Evolutionary conservation across 2,329 filamentous ascomycete genomes (phyloP).

Genomic region (Didymellaceae sp.): DNA sequence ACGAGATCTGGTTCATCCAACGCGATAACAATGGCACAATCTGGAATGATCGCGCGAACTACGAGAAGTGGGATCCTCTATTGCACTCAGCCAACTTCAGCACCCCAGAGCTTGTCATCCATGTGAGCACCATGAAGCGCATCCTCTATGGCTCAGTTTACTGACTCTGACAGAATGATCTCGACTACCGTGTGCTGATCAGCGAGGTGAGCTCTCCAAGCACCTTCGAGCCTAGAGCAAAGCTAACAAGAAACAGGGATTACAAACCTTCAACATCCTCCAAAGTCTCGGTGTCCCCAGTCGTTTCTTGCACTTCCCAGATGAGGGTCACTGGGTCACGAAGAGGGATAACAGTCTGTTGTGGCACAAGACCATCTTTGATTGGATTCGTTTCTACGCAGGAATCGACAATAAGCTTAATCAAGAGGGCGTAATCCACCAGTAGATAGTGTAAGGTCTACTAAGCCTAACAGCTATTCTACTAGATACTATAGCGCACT

Average conservation of each 20-base stretch:
- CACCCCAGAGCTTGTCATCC: conserved; percentile 87
- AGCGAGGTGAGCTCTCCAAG: conserved; percentile 59
- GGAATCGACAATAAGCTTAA: conserved; percentile 40
- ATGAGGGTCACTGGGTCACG: conserved; percentile 81
- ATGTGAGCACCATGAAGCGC: conserved; percentile 50
- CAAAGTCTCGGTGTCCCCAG: conserved; percentile 78
- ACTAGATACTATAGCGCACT: background rate
- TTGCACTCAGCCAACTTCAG: conserved; percentile 70
- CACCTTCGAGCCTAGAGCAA: no score
- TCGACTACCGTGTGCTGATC: conserved; percentile 89
- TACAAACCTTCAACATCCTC: conserved; percentile 84
- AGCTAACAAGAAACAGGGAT: conserved; percentile 52
- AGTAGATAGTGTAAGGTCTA: conserved; percentile 20
- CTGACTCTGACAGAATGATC: conserved; percentile 60
- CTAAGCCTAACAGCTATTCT: background rate
- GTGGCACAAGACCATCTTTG: conserved; percentile 71
- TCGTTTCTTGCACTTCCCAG: conserved; percentile 79
- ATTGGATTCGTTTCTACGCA: conserved; percentile 46
- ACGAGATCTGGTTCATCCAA: conserved; percentile 61
- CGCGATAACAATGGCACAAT: conserved; percentile 52
- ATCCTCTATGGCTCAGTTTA: background rate
- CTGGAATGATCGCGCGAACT: conserved; percentile 54
- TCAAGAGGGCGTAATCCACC: conserved; percentile 41
- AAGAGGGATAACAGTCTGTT: conserved; percentile 89
- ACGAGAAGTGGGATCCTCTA: conserved; percentile 65